Conservation (phyloP, 441 rosid genomes). For the Adansonia rubrostipa region DNA sequence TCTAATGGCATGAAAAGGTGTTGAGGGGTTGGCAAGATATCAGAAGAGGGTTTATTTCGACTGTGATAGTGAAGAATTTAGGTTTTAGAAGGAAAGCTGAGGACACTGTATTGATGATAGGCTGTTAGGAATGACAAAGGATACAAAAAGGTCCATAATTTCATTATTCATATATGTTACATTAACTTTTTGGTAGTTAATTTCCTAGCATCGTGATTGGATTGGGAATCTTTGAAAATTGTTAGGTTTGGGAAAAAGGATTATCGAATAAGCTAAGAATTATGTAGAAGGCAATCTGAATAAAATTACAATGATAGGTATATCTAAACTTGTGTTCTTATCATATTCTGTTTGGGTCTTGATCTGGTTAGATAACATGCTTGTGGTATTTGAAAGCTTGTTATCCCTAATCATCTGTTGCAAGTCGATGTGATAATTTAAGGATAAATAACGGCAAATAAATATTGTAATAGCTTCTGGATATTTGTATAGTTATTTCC, state of each 20-base stretch:
- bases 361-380: background rate
- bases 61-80: background rate
- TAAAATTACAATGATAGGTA: background rate
- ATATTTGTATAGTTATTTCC: background rate
- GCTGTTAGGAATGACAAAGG: background rate
- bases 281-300: background rate
- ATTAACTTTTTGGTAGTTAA: background rate
- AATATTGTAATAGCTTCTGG: background rate
- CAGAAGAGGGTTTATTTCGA: background rate
- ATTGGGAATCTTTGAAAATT: background rate
- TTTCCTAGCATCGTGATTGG: background rate
- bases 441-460: background rate
- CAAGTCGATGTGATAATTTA: background rate
- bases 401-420: background rate
- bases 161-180: background rate
- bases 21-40: background rate
- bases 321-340: constrained; percentile 12
- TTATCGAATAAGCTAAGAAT: background rate
- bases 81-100: background rate
- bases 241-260: background rate
- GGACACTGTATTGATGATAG: background rate
- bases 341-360: background rate
- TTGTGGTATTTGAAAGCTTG: background rate
- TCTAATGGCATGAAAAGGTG: background rate
- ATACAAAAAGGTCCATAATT: background rate